phyloP scores from a whole-genome alignment of 1,284 basidiomycete genomes.

The Sanguinoderma infundibulare region DNA sequence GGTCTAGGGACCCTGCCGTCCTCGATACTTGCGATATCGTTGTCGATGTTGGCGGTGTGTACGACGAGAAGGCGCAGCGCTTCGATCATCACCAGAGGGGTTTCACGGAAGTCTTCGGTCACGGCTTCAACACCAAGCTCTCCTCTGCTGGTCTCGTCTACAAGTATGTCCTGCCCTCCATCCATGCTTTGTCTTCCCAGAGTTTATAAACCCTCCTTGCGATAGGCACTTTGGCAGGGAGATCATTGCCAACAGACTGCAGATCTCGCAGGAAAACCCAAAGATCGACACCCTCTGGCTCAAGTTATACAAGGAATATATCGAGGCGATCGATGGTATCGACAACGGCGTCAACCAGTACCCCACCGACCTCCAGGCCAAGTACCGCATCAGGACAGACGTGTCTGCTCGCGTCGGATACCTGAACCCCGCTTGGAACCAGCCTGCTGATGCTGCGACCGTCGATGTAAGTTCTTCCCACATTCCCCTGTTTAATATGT shows the following conservation, averaged over 20 bases:
- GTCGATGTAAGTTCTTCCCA: conserved; percentile 67
- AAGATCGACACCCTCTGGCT: conserved; percentile 82
- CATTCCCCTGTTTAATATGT: neutral
- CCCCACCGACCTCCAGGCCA: conserved; percentile 60
- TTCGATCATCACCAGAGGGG: conserved; percentile 98
- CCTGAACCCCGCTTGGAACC: conserved; percentile 94
- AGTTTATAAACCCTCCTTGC: neutral
- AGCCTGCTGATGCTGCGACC: conserved; percentile 60
- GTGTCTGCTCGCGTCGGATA: conserved; percentile 80
- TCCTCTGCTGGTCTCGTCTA: conserved; percentile 94
- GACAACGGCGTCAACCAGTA: conserved; percentile 95
- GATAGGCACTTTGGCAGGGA: conserved; percentile 90
- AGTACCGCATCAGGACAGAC: conserved; percentile 81
- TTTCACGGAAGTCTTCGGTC: conserved; percentile 89
- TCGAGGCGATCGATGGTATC: conserved; percentile 94
- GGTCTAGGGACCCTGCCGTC: conserved; percentile 81
- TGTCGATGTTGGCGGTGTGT: conserved; percentile 97
- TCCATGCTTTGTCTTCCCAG: neutral
- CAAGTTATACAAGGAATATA: conserved; percentile 93
- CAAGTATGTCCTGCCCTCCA: conserved; percentile 72
- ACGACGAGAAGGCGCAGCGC: conserved; percentile 77
- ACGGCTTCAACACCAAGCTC: conserved; percentile 86
- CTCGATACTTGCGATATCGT: conserved; percentile 92
- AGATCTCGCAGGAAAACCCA: conserved; percentile 56
- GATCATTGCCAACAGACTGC: conserved; percentile 75